Evolutionary conservation across 2,329 filamentous ascomycete species (phyloP).

Genomic region (Fusarium bactridioides): DNA sequence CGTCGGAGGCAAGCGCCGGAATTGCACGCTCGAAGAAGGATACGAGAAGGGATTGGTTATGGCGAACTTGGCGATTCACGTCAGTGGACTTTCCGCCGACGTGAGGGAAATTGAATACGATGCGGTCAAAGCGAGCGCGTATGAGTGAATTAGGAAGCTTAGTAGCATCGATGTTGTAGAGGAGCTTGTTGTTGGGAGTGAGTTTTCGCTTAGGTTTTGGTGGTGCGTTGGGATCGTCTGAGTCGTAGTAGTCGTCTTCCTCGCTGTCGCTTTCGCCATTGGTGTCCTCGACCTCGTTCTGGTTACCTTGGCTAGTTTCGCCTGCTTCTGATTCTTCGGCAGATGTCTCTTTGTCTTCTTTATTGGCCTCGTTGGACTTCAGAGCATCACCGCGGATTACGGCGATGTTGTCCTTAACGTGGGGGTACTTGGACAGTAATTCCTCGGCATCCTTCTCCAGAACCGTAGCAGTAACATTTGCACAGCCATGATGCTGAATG

Average conservation of each 20-base stretch:
- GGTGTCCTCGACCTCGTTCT: slow-evolving; percentile 17
- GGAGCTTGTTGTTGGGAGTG: slow-evolving; percentile 50
- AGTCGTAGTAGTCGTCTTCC: slow-evolving; percentile 30
- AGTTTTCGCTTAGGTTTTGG: slow-evolving; percentile 20
- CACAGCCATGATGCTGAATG: slow-evolving; percentile 70
- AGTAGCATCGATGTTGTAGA: slow-evolving; percentile 73
- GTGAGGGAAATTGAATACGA: slow-evolving; percentile 98
- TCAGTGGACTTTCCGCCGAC: slow-evolving; percentile 91
- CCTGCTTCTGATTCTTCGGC: background rate
- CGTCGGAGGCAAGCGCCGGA: slow-evolving; percentile 52
- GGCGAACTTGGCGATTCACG: slow-evolving; percentile 91
- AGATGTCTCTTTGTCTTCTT: background rate
- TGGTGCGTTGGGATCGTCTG: slow-evolving; percentile 30
- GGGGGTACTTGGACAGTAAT: slow-evolving; percentile 77
- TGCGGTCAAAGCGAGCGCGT: slow-evolving; percentile 69
- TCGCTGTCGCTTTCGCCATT: slow-evolving; percentile 27
- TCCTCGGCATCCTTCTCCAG: slow-evolving; percentile 65
- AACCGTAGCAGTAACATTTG: slow-evolving; percentile 73
- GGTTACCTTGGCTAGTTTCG: background rate
- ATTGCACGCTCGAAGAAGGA: slow-evolving; percentile 69
- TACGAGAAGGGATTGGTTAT: slow-evolving; percentile 84
- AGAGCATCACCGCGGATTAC: slow-evolving; percentile 50
- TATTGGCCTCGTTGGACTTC: slow-evolving; percentile 21
- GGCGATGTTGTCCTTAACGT: slow-evolving; percentile 67
- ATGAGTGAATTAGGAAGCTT: slow-evolving; percentile 61